Conservation (phyloP, 208 protist genomes). For the Trypanosoma avium region DNA sequence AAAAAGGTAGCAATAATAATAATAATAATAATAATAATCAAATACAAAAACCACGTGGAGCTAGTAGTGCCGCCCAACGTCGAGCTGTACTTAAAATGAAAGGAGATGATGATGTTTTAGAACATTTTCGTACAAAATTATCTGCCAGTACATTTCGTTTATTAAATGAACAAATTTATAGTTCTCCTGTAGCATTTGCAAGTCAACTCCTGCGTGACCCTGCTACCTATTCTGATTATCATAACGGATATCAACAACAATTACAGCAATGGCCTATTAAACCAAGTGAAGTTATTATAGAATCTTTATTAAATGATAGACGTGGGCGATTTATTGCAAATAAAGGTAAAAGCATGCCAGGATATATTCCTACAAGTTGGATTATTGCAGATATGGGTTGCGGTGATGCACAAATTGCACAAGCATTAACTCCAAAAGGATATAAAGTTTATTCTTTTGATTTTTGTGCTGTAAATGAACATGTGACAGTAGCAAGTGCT, state of each 20-base stretch:
- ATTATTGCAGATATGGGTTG: conserved; percentile 96
- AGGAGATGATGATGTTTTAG: conserved; percentile 75
- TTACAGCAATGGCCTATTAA: conserved; percentile 93
- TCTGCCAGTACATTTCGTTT: conserved; percentile 85
- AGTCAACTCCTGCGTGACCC: conserved; percentile 76
- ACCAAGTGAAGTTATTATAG: conserved; percentile 89
- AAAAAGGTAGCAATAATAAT: no score
- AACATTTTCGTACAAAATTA: conserved; percentile 84
- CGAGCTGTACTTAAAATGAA: conserved; percentile 67
- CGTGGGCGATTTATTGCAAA: conserved; percentile 79
- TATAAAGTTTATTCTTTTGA: conserved; percentile 96
- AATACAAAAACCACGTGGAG: conserved; percentile 32
- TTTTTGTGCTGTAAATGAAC: conserved; percentile 75
- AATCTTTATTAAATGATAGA: conserved; percentile 69
- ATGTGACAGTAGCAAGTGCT: conserved; percentile 92
- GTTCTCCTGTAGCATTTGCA: conserved; percentile 73
- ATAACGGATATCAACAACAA: conserved; percentile 92
- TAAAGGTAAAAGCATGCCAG: conserved; percentile 81
- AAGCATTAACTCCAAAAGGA: conserved; percentile 57
- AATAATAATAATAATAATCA: conserved; percentile 17
- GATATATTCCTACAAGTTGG: conserved; percentile 75
- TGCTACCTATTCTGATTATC: conserved; percentile 88
- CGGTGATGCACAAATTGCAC: conserved; percentile 92
- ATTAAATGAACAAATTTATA: conserved; percentile 90
- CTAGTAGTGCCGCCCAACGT: conserved; percentile 84